Percentiles rank a stretch among this genome's conserved stretches.
Conservation (phyloP, 129 eudicot species). For the Arctium minus region DNA sequence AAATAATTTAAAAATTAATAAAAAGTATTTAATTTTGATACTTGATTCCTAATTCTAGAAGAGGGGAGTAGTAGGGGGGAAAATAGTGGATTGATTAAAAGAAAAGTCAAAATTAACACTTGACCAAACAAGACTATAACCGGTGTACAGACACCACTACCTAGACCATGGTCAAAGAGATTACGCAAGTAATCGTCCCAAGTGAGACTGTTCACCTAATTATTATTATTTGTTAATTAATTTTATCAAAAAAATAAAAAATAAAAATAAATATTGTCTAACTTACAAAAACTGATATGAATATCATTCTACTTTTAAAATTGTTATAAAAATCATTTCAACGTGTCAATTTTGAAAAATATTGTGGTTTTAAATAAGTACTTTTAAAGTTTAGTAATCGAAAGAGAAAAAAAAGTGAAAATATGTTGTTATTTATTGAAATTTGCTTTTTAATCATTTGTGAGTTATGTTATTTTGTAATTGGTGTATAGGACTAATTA, state of each 20-base stretch:
- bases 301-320: neutral
- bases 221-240: neutral
- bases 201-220: conserved; percentile 31
- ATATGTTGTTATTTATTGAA: neutral
- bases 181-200: conserved; percentile 21
- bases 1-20: no score
- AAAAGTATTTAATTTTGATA: neutral
- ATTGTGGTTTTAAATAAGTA: no score
- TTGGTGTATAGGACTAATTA: neutral
- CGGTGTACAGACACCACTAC: conserved; percentile 20
- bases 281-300: neutral
- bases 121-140: conserved; percentile 34
- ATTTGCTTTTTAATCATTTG: neutral
- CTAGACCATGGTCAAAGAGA: conserved; percentile 24
- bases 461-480: neutral
- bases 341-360: neutral
- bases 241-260: neutral
- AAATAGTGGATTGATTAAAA: conserved; percentile 13
- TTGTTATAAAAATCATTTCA: neutral
- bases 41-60: conserved; percentile 7
- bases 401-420: neutral
- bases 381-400: neutral
- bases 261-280: neutral
- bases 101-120: conserved; percentile 28
- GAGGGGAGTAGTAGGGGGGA: neutral